Conservation (phyloP, 176 grass and related monocot species). For the Rhynchospora breviuscula region DNA sequence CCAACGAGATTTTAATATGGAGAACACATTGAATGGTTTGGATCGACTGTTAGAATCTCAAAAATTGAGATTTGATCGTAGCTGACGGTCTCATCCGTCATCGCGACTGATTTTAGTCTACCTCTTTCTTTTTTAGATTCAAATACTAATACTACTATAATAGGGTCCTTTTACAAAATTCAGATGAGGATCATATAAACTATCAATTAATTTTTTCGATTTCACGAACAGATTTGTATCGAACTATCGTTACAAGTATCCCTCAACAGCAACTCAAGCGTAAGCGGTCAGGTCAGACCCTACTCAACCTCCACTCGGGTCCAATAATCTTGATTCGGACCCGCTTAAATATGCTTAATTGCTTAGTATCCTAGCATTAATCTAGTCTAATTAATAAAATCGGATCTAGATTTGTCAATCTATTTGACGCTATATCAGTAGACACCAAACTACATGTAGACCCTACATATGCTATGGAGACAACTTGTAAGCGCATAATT, state of each 20-base stretch:
- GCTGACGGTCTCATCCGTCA: too few relatives aligned
- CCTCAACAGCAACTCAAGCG: too few relatives aligned
- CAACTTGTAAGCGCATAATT: neutral
- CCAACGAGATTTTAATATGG: too few relatives aligned
- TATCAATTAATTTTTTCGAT: neutral
- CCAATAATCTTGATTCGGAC: neutral
- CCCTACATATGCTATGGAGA: neutral
- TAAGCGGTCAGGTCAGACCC: too few relatives aligned
- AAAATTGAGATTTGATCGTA: too few relatives aligned
- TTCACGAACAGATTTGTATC: neutral
- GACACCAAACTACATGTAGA: neutral
- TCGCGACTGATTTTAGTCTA: too few relatives aligned
- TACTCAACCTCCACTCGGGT: neutral
- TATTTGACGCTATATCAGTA: neutral
- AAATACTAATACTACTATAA: neutral
- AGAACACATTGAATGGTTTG: too few relatives aligned
- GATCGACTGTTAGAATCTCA: too few relatives aligned
- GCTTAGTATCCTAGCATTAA: neutral
- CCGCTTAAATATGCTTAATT: neutral
- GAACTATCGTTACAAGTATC: neutral
- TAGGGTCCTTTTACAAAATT: neutral
- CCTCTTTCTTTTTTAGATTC: neutral
- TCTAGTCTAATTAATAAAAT: neutral
- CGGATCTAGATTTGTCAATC: constrained; percentile 10
- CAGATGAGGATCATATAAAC: neutral